Evolutionary conservation across 768 basidiomycete genomes (phyloP).

Genomic region (Lyophyllum atratum): DNA sequence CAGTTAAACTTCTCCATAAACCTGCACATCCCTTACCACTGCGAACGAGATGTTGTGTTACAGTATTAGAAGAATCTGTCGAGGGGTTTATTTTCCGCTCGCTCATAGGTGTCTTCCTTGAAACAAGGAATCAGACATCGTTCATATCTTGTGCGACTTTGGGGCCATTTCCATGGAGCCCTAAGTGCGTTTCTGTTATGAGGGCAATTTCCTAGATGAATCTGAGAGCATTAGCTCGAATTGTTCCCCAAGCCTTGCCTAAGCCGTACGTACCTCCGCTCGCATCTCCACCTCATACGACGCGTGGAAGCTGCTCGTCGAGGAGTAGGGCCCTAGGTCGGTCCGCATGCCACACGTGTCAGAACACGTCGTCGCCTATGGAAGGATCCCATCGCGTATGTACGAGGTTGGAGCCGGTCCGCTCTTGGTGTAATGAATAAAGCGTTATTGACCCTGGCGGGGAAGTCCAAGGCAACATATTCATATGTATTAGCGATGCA

Average conservation of each 20-base stretch:
- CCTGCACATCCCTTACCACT: not conserved
- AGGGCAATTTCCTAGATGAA: not conserved
- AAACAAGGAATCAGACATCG: slow-evolving; percentile 35
- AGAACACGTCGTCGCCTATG: slow-evolving; percentile 19
- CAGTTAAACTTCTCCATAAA: slow-evolving; percentile 33
- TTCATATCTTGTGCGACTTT: slow-evolving; percentile 34
- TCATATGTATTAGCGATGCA: slow-evolving; percentile 29
- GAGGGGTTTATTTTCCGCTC: slow-evolving; percentile 33
- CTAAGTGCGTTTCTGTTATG: slow-evolving; percentile 32
- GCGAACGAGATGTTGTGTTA: not conserved
- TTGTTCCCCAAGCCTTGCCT: slow-evolving; percentile 31
- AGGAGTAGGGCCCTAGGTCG: slow-evolving; percentile 26
- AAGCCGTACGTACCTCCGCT: slow-evolving; percentile 30
- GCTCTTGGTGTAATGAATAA: slow-evolving; percentile 29
- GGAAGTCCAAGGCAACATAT: slow-evolving; percentile 25
- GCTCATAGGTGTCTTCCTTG: slow-evolving; percentile 32
- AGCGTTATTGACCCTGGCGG: slow-evolving; percentile 27
- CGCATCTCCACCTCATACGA: slow-evolving; percentile 26
- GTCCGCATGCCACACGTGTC: slow-evolving; percentile 30
- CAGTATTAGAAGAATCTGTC: slow-evolving; percentile 24
- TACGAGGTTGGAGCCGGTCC: slow-evolving; percentile 26
- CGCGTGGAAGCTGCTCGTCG: slow-evolving; percentile 26
- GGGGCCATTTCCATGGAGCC: slow-evolving; percentile 34
- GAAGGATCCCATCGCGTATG: slow-evolving; percentile 20
- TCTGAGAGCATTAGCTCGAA: slow-evolving; percentile 23